Conservation (phyloP, 2,329 filamentous ascomycete genomes). For the Blastomyces parvus region DNA sequence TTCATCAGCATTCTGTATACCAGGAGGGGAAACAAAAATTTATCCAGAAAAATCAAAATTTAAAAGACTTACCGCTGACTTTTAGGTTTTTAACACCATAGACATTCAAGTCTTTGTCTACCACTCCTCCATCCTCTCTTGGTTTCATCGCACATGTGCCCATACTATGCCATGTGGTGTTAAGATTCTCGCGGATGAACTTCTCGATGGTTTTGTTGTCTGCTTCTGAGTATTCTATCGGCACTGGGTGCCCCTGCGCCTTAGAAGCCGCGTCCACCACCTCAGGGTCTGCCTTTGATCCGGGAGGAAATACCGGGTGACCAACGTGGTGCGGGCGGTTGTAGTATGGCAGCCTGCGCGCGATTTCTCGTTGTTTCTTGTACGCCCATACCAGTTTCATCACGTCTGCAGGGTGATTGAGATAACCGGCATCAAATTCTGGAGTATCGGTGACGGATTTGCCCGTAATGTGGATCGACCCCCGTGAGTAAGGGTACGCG, state of each 20-base stretch:
- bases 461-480: slow-evolving; percentile 50
- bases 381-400: slow-evolving; percentile 56
- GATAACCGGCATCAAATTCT: slow-evolving; percentile 51
- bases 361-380: slow-evolving; percentile 55
- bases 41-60: background rate
- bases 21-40: background rate
- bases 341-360: slow-evolving; percentile 47
- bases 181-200: slow-evolving; percentile 31
- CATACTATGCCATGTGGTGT: slow-evolving; percentile 39
- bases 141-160: slow-evolving; percentile 38
- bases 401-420: slow-evolving; percentile 46
- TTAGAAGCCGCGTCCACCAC: slow-evolving; percentile 17
- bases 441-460: slow-evolving; percentile 32
- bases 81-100: slow-evolving; percentile 30
- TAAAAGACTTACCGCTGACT: slow-evolving; percentile 25
- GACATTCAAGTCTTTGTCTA: slow-evolving; percentile 15
- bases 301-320: slow-evolving; percentile 32
- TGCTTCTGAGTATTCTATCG: slow-evolving; percentile 42
- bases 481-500: slow-evolving; percentile 53
- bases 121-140: slow-evolving; percentile 12
- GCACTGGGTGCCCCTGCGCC: slow-evolving; percentile 21
- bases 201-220: slow-evolving; percentile 43
- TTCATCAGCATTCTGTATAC: background rate
- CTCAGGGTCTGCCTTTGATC: slow-evolving; percentile 37
- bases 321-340: slow-evolving; percentile 31